Conservation (phyloP, 805 yeast genomes). For the Blastobotrys robertii region DNA sequence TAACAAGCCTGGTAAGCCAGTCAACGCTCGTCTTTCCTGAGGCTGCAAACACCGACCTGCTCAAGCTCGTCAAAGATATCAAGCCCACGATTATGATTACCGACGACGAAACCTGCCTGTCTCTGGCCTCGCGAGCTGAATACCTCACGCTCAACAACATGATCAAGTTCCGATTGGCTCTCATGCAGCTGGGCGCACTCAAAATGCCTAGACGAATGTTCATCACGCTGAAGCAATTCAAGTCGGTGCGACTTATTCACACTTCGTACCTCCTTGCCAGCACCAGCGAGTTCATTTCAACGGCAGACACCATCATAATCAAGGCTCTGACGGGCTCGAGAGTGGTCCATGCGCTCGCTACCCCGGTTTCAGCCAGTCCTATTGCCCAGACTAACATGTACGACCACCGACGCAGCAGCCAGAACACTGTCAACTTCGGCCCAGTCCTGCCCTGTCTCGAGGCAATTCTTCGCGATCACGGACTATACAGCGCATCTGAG, state of each 20-base stretch:
- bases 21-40: constrained; percentile 12
- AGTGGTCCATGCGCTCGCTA: constrained; percentile 24
- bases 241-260: constrained; percentile 23
- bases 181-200: constrained; percentile 20
- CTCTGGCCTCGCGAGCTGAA: constrained; percentile 20
- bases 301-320: constrained; percentile 17
- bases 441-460: constrained; percentile 24
- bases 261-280: constrained; percentile 16
- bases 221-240: constrained; percentile 15
- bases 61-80: constrained; percentile 13
- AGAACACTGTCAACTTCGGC: constrained; percentile 18
- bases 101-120: constrained; percentile 22
- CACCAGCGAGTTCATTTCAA: constrained; percentile 5
- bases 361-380: constrained; percentile 25
- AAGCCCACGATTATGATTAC: constrained; percentile 24
- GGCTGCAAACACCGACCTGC: constrained; percentile 12
- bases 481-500: constrained; percentile 14
- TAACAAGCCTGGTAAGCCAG: constrained; percentile 26
- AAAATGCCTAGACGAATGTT: constrained; percentile 17
- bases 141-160: constrained; percentile 12
- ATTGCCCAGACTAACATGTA: constrained; percentile 26
- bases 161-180: constrained; percentile 5
- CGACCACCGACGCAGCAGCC: constrained; percentile 14
- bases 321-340: constrained; percentile 29
- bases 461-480: constrained; percentile 18